Evolutionary conservation across 768 basidiomycete genomes (phyloP), one percentile per base, ranked within the genome.

Genomic region (Postia placenta): DNA sequence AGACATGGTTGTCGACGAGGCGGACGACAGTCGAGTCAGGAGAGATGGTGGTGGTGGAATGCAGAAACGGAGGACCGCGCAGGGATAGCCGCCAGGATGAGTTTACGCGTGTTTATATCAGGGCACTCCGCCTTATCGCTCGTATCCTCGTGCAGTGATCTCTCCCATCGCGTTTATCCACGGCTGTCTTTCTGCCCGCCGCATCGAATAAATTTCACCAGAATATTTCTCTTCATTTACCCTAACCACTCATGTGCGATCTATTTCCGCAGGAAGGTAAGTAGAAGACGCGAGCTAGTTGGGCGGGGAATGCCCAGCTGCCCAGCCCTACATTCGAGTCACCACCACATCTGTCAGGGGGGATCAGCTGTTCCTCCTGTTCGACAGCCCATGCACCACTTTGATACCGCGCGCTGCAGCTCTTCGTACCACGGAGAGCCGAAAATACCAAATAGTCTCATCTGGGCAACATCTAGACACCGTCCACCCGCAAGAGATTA

Each of bases 1-100:
- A 14, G 56, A 55, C 62, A 70, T 59, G 50, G 72, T 59, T 61
- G 47, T 44, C 35, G 20, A 55, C 35, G 27, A 48, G 42, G 47
- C 45, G 48, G 38, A 50, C 41, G 36, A 48, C 36, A 38, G 37
- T 12, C 56, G 24, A 26, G 26, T 35, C 35, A 43, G 47, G 42
- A 47, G 44, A 50, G 50, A 56, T 47, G 48, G 46, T 43, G 48
- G 47, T 47, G 50, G 36, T 33, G 49, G 19, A 37, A 28, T 17
- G 27, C 15, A 4, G 41, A 20, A 52, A 33, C 43, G 51, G 51
- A 52, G 51, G 54, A 51, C 38, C 44, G 43, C 9, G n/a, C 43
- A 27, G 27, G 26, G 14, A 19, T 26, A 23, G 40, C 4, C 19
- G 3, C 23, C 17, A 11, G 23, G 41, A 35, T 14, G 35, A 59